Conservation (phyloP, 495 filamentous ascomycete genomes). For the Bathelium albidoporum region DNA sequence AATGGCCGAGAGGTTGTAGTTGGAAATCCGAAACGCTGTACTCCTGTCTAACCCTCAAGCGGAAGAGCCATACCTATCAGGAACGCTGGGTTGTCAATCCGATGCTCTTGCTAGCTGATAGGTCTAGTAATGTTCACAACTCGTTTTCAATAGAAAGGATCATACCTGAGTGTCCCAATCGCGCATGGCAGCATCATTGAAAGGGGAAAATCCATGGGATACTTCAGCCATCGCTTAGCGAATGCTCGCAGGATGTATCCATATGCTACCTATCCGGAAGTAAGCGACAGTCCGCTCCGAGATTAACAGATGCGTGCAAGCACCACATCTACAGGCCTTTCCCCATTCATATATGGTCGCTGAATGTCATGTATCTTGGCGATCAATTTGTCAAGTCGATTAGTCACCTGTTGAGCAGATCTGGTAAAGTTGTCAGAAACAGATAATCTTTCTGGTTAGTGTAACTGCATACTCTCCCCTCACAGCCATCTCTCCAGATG, state of each 20-base stretch:
- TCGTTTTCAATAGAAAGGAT: not conserved
- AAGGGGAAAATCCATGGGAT: conserved; percentile 53
- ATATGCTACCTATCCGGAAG: conserved; percentile 47
- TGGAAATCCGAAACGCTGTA: not conserved
- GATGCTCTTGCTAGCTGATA: not conserved
- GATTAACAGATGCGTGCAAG: conserved; percentile 21
- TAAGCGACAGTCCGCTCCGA: not conserved
- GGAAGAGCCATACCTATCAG: not conserved
- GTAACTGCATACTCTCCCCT: conserved; percentile 48
- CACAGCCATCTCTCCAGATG: conserved; percentile 77
- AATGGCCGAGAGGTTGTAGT: not conserved
- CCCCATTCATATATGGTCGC: conserved; percentile 36
- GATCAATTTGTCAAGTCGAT: conserved; percentile 63
- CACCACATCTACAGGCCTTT: conserved; percentile 46
- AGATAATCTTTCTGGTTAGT: not conserved
- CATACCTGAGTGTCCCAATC: conserved; percentile 64
- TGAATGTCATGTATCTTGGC: conserved; percentile 55
- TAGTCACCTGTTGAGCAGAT: conserved; percentile 54
- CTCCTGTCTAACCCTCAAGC: not conserved
- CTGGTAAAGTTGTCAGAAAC: conserved; percentile 22
- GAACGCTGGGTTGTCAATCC: not conserved
- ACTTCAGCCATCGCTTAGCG: conserved; percentile 71
- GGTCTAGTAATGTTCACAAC: not conserved
- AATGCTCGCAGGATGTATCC: conserved; percentile 82
- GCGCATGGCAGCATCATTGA: conserved; percentile 68